Base-by-base conservation (phyloP, 2,329 filamentous ascomycete genomes). In the Aurifilum marmelostoma region DNA sequence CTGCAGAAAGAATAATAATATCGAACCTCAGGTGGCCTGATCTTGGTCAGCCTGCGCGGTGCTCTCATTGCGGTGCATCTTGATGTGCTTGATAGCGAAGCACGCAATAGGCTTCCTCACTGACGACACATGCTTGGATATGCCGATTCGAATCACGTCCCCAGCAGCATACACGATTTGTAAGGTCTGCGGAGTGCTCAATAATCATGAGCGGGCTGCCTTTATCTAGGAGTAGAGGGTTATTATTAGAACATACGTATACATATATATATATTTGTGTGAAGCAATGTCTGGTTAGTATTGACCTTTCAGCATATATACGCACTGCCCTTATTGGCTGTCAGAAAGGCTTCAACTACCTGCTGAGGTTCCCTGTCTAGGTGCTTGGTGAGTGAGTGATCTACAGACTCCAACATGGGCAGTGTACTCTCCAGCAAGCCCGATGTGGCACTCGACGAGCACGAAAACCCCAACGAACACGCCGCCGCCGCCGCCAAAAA, bases 1-100 rank as follows among this genome's bases (percentile, higher is more conserved):
- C n/a, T n/a, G n/a, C n/a, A n/a, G n/a, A n/a, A n/a, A n/a, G n/a
- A n/a, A n/a, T n/a, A n/a, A 34, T 4, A 8, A 34, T 34, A 34
- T 34, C 34, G 8, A 11, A 24, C 24, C 56, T 21, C 37, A 54
- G 11, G 62, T 39, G 56, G 43, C 27, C 34, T 62, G 32, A 29
- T 61, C 27, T 9, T 32, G 24, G 32, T 27, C 34, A 58, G 39
- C 7, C 12, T 66, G 54, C 9, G 37, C 37, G 67, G 32, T 71
- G 54, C 66, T 66, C 69, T 66, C 69, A 70, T 69, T 14, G 41
- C 29, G 27, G 29, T 66, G 69, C 69, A 70, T 63, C 41, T 63
- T 69, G 69, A 70, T 61, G 64, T 67, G 69, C 61, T 67, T 56
- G 67, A 62, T 63, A 67, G 61, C 61, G 21, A 60, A 71, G 69